Evolutionary conservation across 805 yeast species (phyloP), one percentile per base, ranked within the genome.

Genomic region (Groenewaldozyma tartarivorans): DNA sequence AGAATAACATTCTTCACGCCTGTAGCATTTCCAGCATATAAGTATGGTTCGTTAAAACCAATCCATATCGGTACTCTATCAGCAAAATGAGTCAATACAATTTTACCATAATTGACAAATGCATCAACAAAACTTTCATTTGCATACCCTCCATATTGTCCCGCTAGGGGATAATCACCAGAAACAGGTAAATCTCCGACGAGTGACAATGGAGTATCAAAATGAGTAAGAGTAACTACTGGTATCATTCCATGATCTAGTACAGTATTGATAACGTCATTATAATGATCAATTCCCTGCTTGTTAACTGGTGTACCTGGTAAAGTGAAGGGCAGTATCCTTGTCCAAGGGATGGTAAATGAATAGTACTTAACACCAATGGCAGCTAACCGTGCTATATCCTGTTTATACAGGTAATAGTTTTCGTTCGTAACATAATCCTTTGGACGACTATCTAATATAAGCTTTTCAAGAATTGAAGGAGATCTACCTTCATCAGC

Each of bases 401-500:
- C 65, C 43, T 58, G 61, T 40, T 56, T 56, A 48, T 57, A 60
- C 22, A 58, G 51, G 33, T 54, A 54, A 47, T 61, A 60, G 38
- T 57, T 55, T 39, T 60, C 60, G 13, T 24, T 24, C 13, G 29
- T 24, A 7, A 24, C 29, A 13, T 24, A 24, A 13, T 24, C 29
- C 13, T 24, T 24, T 7, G 29, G 29, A 7, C 13, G 7, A 13
- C 13, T 13, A 41, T 51, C 52, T 15, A 62, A 56, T 36, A 33
- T 34, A 24, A 24, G 29, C n/a, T 34, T 20, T 38, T 61, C 65
- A 49, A 50, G 45, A 30, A 57, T 42, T 13, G 60, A 42, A 13
- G 62, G 64, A 7, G 56, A 44, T 36, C 57, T 49, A 6, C 64
- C 64, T 40, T 60, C 60, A 20, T 52, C 60, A 15, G 55, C 56